Evolutionary conservation across 257 asterid genomes (phyloP).

Genomic region (Ehretia macrophylla): DNA sequence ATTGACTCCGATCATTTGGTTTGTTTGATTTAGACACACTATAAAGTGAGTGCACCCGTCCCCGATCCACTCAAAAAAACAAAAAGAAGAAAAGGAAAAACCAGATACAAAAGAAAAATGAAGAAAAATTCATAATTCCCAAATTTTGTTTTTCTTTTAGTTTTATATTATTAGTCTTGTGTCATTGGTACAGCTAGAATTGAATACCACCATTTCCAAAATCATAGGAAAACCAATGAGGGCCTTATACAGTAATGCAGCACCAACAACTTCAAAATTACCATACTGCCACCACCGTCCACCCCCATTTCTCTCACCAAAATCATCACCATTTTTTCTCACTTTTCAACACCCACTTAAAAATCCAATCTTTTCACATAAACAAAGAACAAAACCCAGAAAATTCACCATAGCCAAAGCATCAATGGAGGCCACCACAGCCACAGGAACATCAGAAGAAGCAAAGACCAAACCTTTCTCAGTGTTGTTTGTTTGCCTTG

Average conservation of each 20-base stretch:
- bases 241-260: constrained; percentile 20
- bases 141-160: too few species aligned
- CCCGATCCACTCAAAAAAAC: too few species aligned
- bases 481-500: constrained; percentile 72
- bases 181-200: background rate
- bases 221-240: constrained; percentile 33
- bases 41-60: too few species aligned
- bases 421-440: background rate
- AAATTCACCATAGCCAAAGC: background rate
- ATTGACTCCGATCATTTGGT: too few species aligned
- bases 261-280: constrained; percentile 15
- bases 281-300: constrained; percentile 18
- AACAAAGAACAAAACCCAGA: constrained; percentile 27
- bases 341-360: constrained; percentile 37
- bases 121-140: too few species aligned
- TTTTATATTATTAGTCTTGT: too few species aligned
- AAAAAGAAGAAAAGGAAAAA: too few species aligned
- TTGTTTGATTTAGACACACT: too few species aligned
- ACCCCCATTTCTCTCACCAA: background rate
- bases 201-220: background rate
- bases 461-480: background rate
- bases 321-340: constrained; percentile 22
- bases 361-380: constrained; percentile 39
- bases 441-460: constrained; percentile 12
- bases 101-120: too few species aligned